Conservation (phyloP, 257 asterid genomes). For the Ocimum tenuiflorum region DNA sequence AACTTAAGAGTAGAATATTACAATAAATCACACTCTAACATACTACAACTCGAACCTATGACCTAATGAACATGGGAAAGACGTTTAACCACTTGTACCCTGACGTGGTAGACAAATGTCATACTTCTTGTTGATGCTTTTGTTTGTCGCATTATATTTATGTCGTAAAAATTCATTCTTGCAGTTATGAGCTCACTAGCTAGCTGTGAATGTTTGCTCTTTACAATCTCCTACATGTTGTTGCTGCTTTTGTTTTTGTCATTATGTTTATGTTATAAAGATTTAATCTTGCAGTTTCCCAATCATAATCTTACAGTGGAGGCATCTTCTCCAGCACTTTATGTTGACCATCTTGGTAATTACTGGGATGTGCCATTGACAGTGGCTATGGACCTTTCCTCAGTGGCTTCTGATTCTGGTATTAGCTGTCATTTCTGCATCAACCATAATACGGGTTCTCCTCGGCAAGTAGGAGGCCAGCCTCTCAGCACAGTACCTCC, state of each 20-base stretch:
- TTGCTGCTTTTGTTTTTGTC: too few relatives aligned
- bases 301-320: conserved; percentile 57
- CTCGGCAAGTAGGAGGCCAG: conserved; percentile 35
- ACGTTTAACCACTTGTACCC: too few relatives aligned
- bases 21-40: too few relatives aligned
- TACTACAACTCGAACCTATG: too few relatives aligned
- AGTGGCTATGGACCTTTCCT: conserved; percentile 56
- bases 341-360: conserved; percentile 51
- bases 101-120: too few relatives aligned
- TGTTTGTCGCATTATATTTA: neutral
- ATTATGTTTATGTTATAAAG: neutral
- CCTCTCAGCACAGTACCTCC: conserved; percentile 28
- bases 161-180: too few relatives aligned
- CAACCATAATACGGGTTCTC: conserved; percentile 50
- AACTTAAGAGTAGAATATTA: too few relatives aligned
- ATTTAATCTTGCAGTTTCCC: conserved; percentile 43
- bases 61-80: too few relatives aligned
- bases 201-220: neutral
- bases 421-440: conserved; percentile 54
- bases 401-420: conserved; percentile 49
- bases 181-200: too few relatives aligned
- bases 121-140: neutral
- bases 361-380: conserved; percentile 81
- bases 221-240: neutral
- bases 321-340: conserved; percentile 69